Conservation (phyloP, 805 yeast genomes). For the Citeromyces matritensis region DNA sequence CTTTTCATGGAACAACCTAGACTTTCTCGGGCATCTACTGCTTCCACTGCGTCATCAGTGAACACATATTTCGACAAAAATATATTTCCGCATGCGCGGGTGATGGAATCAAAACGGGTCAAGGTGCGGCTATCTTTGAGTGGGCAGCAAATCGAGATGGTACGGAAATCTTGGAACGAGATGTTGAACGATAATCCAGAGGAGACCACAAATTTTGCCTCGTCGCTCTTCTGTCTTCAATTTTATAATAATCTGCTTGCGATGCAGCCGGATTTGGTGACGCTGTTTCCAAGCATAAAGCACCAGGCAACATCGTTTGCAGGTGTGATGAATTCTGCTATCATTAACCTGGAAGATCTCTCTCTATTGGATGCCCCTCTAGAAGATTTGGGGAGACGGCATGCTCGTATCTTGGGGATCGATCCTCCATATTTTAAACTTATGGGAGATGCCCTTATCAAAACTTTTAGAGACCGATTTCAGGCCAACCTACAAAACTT, state of each 20-base stretch:
- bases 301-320: slow-evolving; percentile 77
- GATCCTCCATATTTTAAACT: slow-evolving; percentile 52
- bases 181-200: slow-evolving; percentile 15
- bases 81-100: slow-evolving; percentile 17
- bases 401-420: slow-evolving; percentile 60
- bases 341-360: slow-evolving; percentile 47
- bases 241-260: slow-evolving; percentile 55
- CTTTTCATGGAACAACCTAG: neutral
- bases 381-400: slow-evolving; percentile 54
- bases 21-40: neutral
- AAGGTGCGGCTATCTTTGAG: slow-evolving; percentile 11
- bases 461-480: slow-evolving; percentile 55
- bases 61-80: slow-evolving; percentile 13
- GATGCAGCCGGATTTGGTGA: slow-evolving; percentile 46
- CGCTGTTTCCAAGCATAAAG: slow-evolving; percentile 54
- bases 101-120: slow-evolving; percentile 9
- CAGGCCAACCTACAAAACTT: slow-evolving; percentile 18
- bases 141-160: slow-evolving; percentile 23
- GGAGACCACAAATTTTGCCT: slow-evolving; percentile 15
- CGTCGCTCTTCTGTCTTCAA: slow-evolving; percentile 61
- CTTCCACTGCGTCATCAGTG: slow-evolving; percentile 4
- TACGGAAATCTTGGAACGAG: slow-evolving; percentile 30
- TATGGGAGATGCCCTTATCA: slow-evolving; percentile 60
- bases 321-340: slow-evolving; percentile 58
- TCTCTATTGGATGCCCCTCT: slow-evolving; percentile 42